Evolutionary conservation across 257 asterid species (phyloP), one percentile per base, ranked within the genome.

Genomic region (Solanum sejunctum): DNA sequence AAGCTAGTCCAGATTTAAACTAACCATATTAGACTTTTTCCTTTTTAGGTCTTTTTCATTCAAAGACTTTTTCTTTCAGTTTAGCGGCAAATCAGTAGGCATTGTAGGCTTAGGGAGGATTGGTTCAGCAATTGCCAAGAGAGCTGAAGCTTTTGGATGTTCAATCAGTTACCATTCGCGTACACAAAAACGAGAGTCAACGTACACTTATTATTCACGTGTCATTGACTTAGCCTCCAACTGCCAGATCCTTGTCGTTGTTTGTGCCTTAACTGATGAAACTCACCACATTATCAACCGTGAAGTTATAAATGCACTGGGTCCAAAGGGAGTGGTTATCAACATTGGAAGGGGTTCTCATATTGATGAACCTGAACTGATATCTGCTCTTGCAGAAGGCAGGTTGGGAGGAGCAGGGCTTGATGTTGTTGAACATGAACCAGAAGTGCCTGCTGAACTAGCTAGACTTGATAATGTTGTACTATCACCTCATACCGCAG

Each of bases 71-170:
- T 85, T 81, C 49, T 81, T 87, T 60, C 92, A 93, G 97, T 90
- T 94, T 83, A 90, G 92, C 80, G 96, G 95, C 69, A 94, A 94
- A 90, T 83, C 95, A 71, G 91, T 92, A 32, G 97, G 97, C 66
- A 92, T 94, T 39, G 85, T 94, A 4, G 98, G 97, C 32, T 85
- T 93, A 83, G 97, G 96, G 26, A 89, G 98, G 75, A 94, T 93
- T 71, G 98, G 98, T 39, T 91, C 94, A 60, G 96, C 97, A 86
- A 91, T 94, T 28, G 97, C 97, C 45, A 92, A 79, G 78, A 89
- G 97, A 86, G 97, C 92, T 32, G 92, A 89, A 90, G 98, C 92
- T 84, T 94, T 94, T 72, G 93, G 92, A 39, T 94, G 98, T 85
- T 60, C 87, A 36, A 84, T 94, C 36, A 84, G 92, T 66, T 94